These are phyloP conservation scores for Penicillium silybi DNA, from an alignment of 495 filamentous ascomycete genomes.

Conservation along the genomic window DNA sequence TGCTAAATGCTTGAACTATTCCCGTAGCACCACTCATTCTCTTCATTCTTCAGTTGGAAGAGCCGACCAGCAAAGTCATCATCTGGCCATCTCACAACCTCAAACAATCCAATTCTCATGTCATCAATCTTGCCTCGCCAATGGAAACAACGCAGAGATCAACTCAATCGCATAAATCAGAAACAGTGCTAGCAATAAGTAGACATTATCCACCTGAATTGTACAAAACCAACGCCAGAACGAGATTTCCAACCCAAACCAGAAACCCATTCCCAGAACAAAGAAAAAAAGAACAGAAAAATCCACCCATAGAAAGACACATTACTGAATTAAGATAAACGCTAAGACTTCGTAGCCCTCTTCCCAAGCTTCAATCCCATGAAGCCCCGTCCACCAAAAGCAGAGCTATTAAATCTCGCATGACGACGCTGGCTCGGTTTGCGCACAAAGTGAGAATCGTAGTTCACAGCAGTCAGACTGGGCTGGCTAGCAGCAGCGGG, in stretches of 20 bases:
- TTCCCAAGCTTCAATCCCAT: conserved; percentile 37
- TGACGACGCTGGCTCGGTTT: conserved; percentile 23
- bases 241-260: background rate
- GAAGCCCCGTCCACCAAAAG: conserved; percentile 26
- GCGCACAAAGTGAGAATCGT: conserved; percentile 9
- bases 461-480: background rate
- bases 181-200: background rate
- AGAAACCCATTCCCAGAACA: background rate
- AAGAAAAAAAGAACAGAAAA: background rate
- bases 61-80: background rate
- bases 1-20: no score
- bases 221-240: background rate
- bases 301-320: conserved; percentile 1
- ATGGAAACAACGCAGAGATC: background rate
- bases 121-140: background rate
- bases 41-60: background rate
- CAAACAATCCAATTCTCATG: background rate
- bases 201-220: background rate
- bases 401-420: conserved; percentile 17
- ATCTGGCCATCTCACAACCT: background rate
- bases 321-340: conserved; percentile 5
- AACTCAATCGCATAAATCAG: background rate
- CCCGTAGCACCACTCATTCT: background rate
- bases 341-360: conserved; percentile 25
- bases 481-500: conserved; percentile 1